phyloP scores from a whole-genome alignment of 2,329 filamentous ascomycete genomes.

The Westerdykella ornata region DNA sequence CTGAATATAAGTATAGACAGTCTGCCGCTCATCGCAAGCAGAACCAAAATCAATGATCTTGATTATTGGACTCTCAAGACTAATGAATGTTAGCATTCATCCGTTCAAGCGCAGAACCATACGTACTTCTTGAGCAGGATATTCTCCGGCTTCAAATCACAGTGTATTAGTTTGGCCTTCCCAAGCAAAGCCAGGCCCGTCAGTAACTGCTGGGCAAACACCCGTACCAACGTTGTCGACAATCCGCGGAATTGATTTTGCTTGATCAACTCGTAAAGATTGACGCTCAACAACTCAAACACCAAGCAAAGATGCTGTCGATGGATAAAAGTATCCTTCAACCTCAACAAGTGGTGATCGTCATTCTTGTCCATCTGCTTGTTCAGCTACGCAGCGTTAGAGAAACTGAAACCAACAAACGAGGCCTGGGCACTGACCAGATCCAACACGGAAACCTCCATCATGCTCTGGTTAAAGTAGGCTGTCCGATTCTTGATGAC shows the following conservation, averaged over 20 bases:
- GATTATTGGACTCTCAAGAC: constrained; percentile 95
- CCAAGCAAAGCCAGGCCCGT: constrained; percentile 88
- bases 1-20: constrained; percentile 98
- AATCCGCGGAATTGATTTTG: constrained; percentile 98
- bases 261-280: constrained; percentile 97
- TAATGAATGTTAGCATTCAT: constrained; percentile 22
- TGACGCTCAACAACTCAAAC: constrained; percentile 93
- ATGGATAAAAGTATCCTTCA: constrained; percentile 98
- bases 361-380: constrained; percentile 99
- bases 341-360: constrained; percentile 85
- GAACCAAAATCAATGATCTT: constrained; percentile 99
- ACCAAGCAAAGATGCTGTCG: constrained; percentile 93
- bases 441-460: constrained; percentile 97
- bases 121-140: constrained; percentile 86
- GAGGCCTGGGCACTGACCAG: constrained; percentile 52
- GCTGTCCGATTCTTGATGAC: constrained; percentile 98
- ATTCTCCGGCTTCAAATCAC: constrained; percentile 96
- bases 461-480: constrained; percentile 99
- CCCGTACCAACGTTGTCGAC: constrained; percentile 91
- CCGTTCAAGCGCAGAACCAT: background rate
- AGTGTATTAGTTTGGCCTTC: constrained; percentile 95
- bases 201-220: constrained; percentile 93
- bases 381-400: constrained; percentile 62
- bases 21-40: constrained; percentile 95
- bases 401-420: background rate